These are phyloP conservation scores for Tetradesmus obliquus DNA, from an alignment of 139 green algal genomes.

Conservation along the genomic window DNA sequence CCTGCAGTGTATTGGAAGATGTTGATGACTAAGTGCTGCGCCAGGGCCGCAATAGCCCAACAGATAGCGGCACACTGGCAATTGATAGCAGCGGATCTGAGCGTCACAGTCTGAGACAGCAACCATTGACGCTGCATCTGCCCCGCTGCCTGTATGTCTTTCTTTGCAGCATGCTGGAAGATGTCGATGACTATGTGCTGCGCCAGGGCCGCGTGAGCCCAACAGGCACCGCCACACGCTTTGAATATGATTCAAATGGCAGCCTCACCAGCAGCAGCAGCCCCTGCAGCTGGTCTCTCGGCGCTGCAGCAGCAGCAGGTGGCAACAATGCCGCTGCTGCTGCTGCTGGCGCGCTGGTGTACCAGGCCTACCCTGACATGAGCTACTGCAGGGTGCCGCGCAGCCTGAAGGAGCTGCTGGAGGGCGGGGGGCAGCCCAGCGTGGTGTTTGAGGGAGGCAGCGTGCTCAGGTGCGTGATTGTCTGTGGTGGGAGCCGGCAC, in stretches of 20 bases:
- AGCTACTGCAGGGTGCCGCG: slow-evolving; percentile 42
- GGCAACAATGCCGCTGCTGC: neutral
- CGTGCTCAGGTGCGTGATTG: slow-evolving; percentile 28
- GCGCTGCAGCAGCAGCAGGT: neutral
- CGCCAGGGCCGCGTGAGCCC: neutral
- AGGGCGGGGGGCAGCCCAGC: neutral
- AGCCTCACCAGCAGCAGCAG: neutral
- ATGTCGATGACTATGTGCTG: slow-evolving; percentile 14
- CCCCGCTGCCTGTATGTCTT: neutral
- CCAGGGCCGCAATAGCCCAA: neutral
- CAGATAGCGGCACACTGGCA: too few species aligned
- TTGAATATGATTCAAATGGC: slow-evolving; percentile 18
- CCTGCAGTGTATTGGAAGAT: neutral
- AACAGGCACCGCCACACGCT: slow-evolving; percentile 23
- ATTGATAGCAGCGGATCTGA: too few species aligned
- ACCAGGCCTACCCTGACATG: slow-evolving; percentile 40
- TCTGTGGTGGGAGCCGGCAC: too few species aligned
- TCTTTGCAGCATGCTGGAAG: neutral
- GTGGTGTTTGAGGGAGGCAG: slow-evolving; percentile 39
- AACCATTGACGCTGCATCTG: too few species aligned
- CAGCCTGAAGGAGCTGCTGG: neutral
- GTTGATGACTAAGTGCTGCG: neutral
- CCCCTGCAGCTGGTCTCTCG: slow-evolving; percentile 25
- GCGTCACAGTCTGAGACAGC: too few species aligned
- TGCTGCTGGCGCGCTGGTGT: neutral